Percentiles rank a stretch among this genome's conserved stretches.
These are phyloP conservation scores for Tetraselmis striata DNA, from an alignment of 139 green algal species.

Conservation along the genomic window DNA sequence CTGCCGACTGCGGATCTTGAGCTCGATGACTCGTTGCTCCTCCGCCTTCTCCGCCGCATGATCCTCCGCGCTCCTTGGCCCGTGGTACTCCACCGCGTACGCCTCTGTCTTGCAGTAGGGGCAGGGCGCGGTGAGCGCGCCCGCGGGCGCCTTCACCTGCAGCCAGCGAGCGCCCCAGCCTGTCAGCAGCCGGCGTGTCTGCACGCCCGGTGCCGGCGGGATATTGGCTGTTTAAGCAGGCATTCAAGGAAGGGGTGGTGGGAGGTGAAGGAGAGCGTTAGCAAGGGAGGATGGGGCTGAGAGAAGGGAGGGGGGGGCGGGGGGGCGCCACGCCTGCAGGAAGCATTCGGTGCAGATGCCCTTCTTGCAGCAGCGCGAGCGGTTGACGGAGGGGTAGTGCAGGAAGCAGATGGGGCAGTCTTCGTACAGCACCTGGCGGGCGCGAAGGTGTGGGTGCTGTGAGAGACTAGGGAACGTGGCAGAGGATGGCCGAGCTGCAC, in stretches of 20 bases:
- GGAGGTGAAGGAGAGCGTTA: too few species aligned
- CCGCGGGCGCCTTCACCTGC: conserved; percentile 15
- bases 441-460: too few species aligned
- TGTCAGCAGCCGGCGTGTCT: not conserved
- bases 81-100: conserved; percentile 32
- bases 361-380: conserved; percentile 34
- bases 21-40: conserved; percentile 33
- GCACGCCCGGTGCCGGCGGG: too few species aligned
- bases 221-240: too few species aligned
- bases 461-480: too few species aligned
- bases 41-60: conserved; percentile 26
- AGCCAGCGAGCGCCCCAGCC: not conserved
- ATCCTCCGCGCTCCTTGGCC: conserved; percentile 14
- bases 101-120: conserved; percentile 34
- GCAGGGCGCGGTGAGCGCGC: conserved; percentile 14
- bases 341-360: conserved; percentile 44
- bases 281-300: too few species aligned
- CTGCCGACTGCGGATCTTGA: conserved; percentile 22
- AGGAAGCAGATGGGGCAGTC: conserved; percentile 45
- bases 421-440: conserved; percentile 5
- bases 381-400: conserved; percentile 33
- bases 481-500: too few species aligned
- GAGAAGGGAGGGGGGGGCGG: too few species aligned
- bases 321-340: conserved; percentile 14
- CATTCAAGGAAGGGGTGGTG: too few species aligned